Evolutionary conservation across 176 grass and related monocot genomes (phyloP), one percentile per base, ranked within the genome.

Genomic region (Eragrostis curvula): DNA sequence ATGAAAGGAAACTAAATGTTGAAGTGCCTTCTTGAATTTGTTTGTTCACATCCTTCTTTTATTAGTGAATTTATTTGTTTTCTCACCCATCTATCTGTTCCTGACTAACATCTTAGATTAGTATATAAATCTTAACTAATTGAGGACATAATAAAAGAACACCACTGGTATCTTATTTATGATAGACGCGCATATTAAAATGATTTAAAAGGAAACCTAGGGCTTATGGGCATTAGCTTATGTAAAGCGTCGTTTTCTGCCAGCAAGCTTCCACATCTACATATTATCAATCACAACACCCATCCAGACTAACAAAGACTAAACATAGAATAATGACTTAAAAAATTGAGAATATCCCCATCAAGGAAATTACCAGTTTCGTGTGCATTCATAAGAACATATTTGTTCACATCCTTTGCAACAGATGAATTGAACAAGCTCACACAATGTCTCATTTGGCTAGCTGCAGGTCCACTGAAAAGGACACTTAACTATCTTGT

Each of bases 131-230:
- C 44, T 62, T 71, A 55, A 18, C 47, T 36, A 49, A 71, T 27
- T 49, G 30, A 75, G 16, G 17, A 17, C 9, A 64, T 39, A 41
- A 73, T 69, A 13, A 45, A 78, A 89, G 20, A 68, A 58, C 45
- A 82, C 88, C 67, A 86, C 1, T 79, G 44, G 61, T 36, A 86
- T 86, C 74, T 86, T 83, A 49, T 90, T 83, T 74, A 83, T 46
- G 67, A 58, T 79, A 50, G 17, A 41, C 30, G 48, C 49, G 61
- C 83, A 62, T 64, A 62, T 1, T 20, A 7, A 48, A 67, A 30
- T 42, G 20, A 51, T 48, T 67, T 73, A 50, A 78, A 25, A 73
- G 14, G 60, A 40, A 40, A 79, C 48, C 42, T 69, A 68, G 47
- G 16, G 57, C 14, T 6, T 43, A 44, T 23, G 23, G 21, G 65